phyloP scores from a whole-genome alignment of 345 rosid species.

The Gossypium longicalyx region DNA sequence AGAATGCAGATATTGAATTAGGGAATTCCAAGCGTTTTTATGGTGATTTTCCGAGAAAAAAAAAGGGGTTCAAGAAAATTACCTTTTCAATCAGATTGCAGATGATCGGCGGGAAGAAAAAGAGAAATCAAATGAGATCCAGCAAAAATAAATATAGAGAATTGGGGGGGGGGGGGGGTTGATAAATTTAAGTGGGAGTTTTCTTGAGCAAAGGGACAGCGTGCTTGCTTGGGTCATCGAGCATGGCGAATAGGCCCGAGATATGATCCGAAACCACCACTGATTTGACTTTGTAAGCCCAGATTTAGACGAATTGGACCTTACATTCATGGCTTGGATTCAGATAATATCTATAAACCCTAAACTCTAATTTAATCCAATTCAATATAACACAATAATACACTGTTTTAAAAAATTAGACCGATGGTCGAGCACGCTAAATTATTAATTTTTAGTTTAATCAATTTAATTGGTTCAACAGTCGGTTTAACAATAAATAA shows the following conservation, averaged over 20 bases:
- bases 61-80: not conserved
- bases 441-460: too few relatives aligned
- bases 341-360: not conserved
- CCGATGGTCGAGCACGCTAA: rapidly evolving
- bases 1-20: not conserved
- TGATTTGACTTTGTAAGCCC: not conserved
- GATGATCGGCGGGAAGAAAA: not conserved
- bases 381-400: too few relatives aligned
- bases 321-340: too few relatives aligned
- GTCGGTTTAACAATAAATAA: too few relatives aligned
- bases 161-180: too few relatives aligned
- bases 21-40: not conserved
- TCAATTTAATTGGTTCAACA: too few relatives aligned
- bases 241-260: not conserved
- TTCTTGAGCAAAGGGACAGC: constrained; percentile 1
- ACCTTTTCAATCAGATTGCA: not conserved
- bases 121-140: not conserved
- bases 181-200: not conserved
- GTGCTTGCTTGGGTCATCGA: not conserved
- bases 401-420: too few relatives aligned
- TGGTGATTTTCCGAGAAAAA: not conserved
- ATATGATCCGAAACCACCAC: not conserved
- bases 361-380: not conserved
- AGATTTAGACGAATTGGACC: not conserved
- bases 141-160: not conserved